phyloP scores from a whole-genome alignment of 192 early-diverging fungal genomes.

The Gryganskiella cystojenkinii region DNA sequence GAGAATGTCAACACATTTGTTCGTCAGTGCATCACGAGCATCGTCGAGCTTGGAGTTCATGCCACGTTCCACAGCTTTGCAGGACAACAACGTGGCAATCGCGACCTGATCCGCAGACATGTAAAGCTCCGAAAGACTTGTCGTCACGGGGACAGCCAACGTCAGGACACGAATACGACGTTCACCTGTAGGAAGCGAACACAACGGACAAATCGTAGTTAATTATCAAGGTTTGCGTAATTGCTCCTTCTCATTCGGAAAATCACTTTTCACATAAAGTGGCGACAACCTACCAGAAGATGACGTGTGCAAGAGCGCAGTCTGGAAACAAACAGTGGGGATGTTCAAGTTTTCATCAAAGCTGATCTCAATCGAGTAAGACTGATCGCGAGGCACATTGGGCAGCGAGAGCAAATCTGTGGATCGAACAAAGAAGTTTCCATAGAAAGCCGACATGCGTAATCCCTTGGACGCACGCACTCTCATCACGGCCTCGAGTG shows the following conservation, averaged over 20 bases:
- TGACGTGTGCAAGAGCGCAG: constrained; percentile 92
- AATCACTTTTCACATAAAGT: no score
- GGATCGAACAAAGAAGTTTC: constrained; percentile 97
- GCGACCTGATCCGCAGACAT: constrained; percentile 86
- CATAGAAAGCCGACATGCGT: constrained; percentile 90
- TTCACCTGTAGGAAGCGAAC: constrained; percentile 60
- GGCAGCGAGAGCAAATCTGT: constrained; percentile 93
- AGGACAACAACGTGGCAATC: constrained; percentile 82
- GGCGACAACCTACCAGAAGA: constrained; percentile 59
- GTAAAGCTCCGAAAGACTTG: constrained; percentile 83
- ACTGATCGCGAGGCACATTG: constrained; percentile 92
- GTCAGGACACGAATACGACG: constrained; percentile 95
- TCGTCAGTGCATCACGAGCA: constrained; percentile 90
- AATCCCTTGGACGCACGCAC: constrained; percentile 92
- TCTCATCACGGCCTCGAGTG: constrained; percentile 92
- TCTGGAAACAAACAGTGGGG: constrained; percentile 93
- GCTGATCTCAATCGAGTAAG: constrained; percentile 85
- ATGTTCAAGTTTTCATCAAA: constrained; percentile 81
- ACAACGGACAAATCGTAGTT: no score
- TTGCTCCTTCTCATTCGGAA: no score
- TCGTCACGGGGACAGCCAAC: constrained; percentile 87
- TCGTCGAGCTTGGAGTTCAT: constrained; percentile 91
- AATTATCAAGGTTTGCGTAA: no score
- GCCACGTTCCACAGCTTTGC: constrained; percentile 92
- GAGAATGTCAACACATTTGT: constrained; percentile 90